A percentile compares a stretch with the other conserved stretches of the same genome.
Conservation (phyloP, 2,329 filamentous ascomycete species). For the Clonostachys rhizophaga region DNA sequence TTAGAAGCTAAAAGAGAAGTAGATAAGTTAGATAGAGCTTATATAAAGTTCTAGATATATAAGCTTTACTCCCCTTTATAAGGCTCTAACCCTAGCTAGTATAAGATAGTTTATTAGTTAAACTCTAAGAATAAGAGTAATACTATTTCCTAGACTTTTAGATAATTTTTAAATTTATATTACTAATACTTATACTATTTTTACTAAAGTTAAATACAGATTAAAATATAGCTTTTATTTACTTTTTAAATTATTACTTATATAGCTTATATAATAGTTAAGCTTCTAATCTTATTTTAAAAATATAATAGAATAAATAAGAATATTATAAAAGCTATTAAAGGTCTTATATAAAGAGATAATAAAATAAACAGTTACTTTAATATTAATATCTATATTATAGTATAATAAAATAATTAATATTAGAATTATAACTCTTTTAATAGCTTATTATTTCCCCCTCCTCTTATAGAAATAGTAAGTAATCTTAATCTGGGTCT, state of each 20-base stretch:
- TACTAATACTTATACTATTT: too few species aligned
- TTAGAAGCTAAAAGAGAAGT: too few species aligned
- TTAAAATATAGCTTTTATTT: too few species aligned
- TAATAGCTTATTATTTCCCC: neutral
- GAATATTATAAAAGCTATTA: neutral
- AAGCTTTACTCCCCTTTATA: too few species aligned
- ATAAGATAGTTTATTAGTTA: too few species aligned
- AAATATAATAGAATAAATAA: neutral
- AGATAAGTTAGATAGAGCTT: too few species aligned
- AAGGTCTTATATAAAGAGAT: neutral
- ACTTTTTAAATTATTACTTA: neutral
- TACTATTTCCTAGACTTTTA: too few species aligned
- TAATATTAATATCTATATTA: neutral
- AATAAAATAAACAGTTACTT: neutral
- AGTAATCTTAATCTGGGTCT: neutral
- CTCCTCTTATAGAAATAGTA: neutral
- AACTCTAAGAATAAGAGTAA: too few species aligned
- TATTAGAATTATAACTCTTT: neutral
- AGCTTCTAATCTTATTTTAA: neutral
- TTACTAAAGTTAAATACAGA: too few species aligned
- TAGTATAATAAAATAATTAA: neutral
- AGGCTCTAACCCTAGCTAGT: too few species aligned
- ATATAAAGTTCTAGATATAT: too few species aligned
- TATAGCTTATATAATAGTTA: neutral
- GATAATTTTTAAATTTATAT: too few species aligned